Evolutionary conservation across 2,329 filamentous ascomycete genomes (phyloP).

Genomic region (Dryadomyces quercivorus): DNA sequence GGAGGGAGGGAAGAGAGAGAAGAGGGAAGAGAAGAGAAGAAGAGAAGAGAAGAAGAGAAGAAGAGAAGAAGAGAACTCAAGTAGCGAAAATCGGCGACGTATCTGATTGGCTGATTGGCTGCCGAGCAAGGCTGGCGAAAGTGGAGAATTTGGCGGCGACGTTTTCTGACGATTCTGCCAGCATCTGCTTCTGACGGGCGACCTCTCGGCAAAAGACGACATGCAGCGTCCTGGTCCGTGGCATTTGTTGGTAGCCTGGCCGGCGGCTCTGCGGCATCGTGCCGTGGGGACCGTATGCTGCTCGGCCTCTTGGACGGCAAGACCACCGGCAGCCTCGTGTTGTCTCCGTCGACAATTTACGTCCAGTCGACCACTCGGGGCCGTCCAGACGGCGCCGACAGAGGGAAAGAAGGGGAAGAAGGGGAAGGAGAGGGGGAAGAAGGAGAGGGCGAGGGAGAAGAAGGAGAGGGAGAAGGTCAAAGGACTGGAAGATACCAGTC

Average conservation of each 20-base stretch:
- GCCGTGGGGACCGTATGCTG: constrained; percentile 5
- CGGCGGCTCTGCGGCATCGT: constrained; percentile 11
- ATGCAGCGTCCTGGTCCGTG: constrained; percentile 4
- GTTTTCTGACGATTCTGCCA: too few relatives aligned
- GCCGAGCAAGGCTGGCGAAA: background rate
- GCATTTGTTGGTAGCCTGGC: constrained; percentile 9
- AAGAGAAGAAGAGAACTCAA: background rate
- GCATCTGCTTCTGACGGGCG: too few relatives aligned
- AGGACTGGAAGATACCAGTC: too few relatives aligned
- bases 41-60: background rate
- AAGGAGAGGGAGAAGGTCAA: too few relatives aligned
- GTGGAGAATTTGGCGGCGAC: background rate
- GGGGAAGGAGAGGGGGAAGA: too few relatives aligned
- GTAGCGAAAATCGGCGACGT: background rate
- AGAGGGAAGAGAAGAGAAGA: background rate
- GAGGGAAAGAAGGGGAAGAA: too few relatives aligned
- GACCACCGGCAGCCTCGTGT: too few relatives aligned
- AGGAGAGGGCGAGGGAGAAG: too few relatives aligned
- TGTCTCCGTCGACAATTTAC: background rate
- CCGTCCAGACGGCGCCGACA: too few relatives aligned
- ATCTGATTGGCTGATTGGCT: too few relatives aligned
- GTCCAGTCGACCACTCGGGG: background rate
- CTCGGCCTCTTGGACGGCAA: background rate
- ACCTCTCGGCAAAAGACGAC: too few relatives aligned
- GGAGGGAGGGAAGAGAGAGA: background rate